phyloP scores from a whole-genome alignment of 768 basidiomycete species.

The Tricholomella constricta region DNA sequence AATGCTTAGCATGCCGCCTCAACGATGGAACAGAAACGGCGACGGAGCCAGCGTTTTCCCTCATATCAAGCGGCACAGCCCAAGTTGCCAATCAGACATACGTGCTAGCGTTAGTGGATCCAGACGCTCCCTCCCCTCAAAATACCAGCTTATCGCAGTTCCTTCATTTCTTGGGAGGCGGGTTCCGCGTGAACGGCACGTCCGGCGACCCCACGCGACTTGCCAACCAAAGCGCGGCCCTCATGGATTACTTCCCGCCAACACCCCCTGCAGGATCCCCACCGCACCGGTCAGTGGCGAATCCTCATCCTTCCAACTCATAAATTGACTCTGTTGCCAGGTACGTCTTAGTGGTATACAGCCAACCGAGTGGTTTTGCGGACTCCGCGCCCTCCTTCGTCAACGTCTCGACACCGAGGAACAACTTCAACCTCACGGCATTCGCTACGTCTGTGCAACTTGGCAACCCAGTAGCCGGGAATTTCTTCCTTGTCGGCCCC shows the following conservation, averaged over 20 bases:
- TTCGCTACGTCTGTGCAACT: constrained; percentile 37
- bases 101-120: constrained; percentile 44
- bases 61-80: constrained; percentile 27
- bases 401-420: constrained; percentile 35
- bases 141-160: constrained; percentile 37
- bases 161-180: constrained; percentile 43
- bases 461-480: constrained; percentile 41
- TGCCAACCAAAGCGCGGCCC: constrained; percentile 38
- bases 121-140: constrained; percentile 44
- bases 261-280: constrained; percentile 42
- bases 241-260: constrained; percentile 41
- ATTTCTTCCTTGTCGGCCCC: constrained; percentile 44
- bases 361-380: constrained; percentile 34
- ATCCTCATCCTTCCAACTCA: constrained; percentile 11
- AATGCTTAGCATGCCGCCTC: neutral
- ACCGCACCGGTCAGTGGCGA: constrained; percentile 40
- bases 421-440: constrained; percentile 39
- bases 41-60: constrained; percentile 32
- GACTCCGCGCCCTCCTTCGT: constrained; percentile 30
- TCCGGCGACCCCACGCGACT: constrained; percentile 28
- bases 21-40: constrained; percentile 30
- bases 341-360: constrained; percentile 38
- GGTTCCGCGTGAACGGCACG: constrained; percentile 32
- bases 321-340: constrained; percentile 18
- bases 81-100: constrained; percentile 28